Base-by-base conservation (phyloP, 164 flowering plant genomes). In the Santalum album region DNA sequence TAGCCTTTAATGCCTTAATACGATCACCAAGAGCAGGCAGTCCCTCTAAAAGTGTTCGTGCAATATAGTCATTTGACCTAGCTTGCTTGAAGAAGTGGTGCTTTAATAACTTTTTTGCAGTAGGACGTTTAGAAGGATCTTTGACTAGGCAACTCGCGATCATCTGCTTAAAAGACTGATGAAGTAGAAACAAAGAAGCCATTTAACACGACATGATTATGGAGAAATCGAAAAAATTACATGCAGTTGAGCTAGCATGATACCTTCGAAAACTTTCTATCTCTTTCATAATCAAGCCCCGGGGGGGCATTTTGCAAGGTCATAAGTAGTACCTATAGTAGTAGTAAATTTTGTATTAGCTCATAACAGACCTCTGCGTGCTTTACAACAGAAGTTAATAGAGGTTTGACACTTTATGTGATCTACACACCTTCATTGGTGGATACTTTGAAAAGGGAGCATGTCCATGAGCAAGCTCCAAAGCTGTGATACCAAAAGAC, bases 391-490 rank as follows among this genome's bases (percentile, higher is more conserved):
- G 22, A 55, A 56, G 22, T 22, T 54, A 24, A 24, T 26, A 57
- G 16, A 54, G 15, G 12, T 25, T 25, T 21, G 12, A 12, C 32
- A 29, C 26, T 25, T 19, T 18, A 32, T 25, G 16, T 53, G 43
- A 42, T 42, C 15, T 23, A 47, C 17, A 24, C 46, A 92, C 96
- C 96, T 92, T 92, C 94, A 89, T 83, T 50, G 98, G 98, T 63
- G 98, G 98, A 75, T 79, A 92, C 65, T 84, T 92, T 56, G 98
- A 92, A 69, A 92, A 92, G 58, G 98, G 98, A 63, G 98, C 98
- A 76, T 92, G 95, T 50, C 98, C 98, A 72, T 89, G 98, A n/a
- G 98, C 98, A 55, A 92, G 94, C 68, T 92, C 98, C 65, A 92
- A 68, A 25, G 96, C 98, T 51, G 98, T 92, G 75, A 92, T 92